These are phyloP conservation scores for Boeremia lycopersici DNA, from an alignment of 2,329 filamentous ascomycete genomes.

Conservation along the genomic window DNA sequence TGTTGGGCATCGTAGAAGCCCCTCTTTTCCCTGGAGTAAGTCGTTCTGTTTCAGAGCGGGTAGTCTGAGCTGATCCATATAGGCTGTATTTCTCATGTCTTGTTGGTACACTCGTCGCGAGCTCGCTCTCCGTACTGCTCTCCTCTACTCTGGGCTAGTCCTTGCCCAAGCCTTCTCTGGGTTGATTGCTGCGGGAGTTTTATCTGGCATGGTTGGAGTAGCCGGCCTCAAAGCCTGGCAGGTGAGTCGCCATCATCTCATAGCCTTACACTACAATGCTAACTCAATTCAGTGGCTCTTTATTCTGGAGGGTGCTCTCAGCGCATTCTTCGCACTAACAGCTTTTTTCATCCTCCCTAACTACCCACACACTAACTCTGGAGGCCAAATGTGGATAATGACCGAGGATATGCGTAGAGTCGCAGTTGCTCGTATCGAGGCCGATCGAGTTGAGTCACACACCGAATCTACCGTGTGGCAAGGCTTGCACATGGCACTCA, in stretches of 20 bases:
- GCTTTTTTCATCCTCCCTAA: constrained; percentile 55
- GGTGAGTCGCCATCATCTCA: not conserved
- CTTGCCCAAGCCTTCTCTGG: constrained; percentile 64
- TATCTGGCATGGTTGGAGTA: constrained; percentile 42
- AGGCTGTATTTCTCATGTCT: constrained; percentile 18
- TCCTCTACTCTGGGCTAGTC: constrained; percentile 59
- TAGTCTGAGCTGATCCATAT: not conserved
- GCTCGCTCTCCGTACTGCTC: constrained; percentile 13
- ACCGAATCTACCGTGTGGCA: constrained; percentile 19
- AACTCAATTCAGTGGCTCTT: constrained; percentile 21
- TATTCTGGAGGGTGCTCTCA: constrained; percentile 21
- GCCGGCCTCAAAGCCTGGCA: constrained; percentile 40
- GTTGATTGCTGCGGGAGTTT: constrained; percentile 52
- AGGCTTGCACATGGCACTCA: constrained; percentile 15
- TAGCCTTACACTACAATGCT: not conserved
- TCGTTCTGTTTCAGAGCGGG: not conserved
- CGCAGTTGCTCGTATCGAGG: constrained; percentile 10
- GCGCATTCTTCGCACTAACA: constrained; percentile 13
- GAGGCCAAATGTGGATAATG: constrained; percentile 9
- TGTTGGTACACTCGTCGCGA: constrained; percentile 20
- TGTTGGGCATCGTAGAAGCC: constrained; percentile 72
- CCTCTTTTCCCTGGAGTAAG: constrained; percentile 61
- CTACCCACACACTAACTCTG: constrained; percentile 43
- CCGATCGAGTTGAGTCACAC: constrained; percentile 13
- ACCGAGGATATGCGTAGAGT: constrained; percentile 8